Base-by-base conservation (phyloP, 352 stramenopile species). In the Phytophthora pini region DNA sequence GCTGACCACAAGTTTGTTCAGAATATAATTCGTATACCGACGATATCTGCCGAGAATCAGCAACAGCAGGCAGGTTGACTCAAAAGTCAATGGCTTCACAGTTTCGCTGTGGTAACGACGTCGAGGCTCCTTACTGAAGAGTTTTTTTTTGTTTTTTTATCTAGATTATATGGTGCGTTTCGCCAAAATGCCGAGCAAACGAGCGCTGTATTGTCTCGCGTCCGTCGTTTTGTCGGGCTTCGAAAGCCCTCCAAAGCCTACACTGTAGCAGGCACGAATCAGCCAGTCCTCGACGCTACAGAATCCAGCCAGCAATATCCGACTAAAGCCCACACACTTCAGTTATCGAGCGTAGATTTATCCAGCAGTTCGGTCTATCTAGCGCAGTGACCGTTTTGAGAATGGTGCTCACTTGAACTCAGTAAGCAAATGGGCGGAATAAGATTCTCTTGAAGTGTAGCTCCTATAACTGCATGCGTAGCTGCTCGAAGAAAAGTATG, bases 381-480 rank as follows among this genome's bases (percentile, higher is more conserved):
- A 59, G 39, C 38, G 39, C 38, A 51, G 15, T 49, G 24, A 6
- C 27, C 29, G 3, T 43, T 59, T 39, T 50, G 9, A 27, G 2
- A 39, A n/a, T 7, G 7, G 31, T 13, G 3, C 0, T 36, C 26
- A 48, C 44, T 48, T 47, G 43, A 9, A 8, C 4, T 39, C 15
- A 45, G 44, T 56, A 63, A 43, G 15, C 13, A 2, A 0, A 12
- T 17, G 5, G 9, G 1, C 13, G 49, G 31, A 66, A 46, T 66
- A 56, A 67, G 59, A 67, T 45, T 46, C 51, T 61, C 51, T 67
- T 31, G 2, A 47, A 52, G 24, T 31, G 43, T 45, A 9, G 43
- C 22, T 24, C 41, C 17, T 29, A n/a, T 20, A 55, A 56, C n/a
- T 49, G 45, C 17, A 1, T n/a, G 20, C 27, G 26, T 31, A 10